phyloP scores from a whole-genome alignment of 202 grass and related monocot species.

The Setaria italica region DNA sequence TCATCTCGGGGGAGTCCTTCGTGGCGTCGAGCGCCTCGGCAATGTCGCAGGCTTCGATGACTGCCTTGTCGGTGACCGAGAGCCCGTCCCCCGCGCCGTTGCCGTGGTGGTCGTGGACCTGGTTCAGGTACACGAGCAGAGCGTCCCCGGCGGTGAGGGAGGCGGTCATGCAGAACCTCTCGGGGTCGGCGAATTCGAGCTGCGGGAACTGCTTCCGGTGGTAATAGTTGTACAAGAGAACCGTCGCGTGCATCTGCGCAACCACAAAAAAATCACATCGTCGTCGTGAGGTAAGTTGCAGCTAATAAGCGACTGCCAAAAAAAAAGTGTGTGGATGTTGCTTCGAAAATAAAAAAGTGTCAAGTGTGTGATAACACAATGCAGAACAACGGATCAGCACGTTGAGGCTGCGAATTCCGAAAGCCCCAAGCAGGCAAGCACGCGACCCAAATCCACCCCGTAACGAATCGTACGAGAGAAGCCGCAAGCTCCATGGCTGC shows the following conservation, averaged over 20 bases:
- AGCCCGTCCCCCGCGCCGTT: not conserved
- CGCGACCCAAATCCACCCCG: not conserved
- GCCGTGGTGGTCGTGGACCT: slow-evolving; percentile 46
- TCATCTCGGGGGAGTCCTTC: slow-evolving; percentile 32
- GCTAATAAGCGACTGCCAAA: not conserved
- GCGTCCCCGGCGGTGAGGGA: slow-evolving; percentile 35
- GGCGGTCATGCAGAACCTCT: slow-evolving; percentile 48
- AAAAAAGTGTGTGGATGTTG: not conserved
- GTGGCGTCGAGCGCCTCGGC: slow-evolving; percentile 45
- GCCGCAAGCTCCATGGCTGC: too few relatives aligned
- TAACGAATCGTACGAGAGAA: too few relatives aligned
- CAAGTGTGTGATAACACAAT: not conserved
- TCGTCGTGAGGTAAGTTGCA: not conserved
- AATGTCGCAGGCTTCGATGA: slow-evolving; percentile 56
- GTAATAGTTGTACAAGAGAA: slow-evolving; percentile 80
- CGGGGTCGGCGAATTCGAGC: slow-evolving; percentile 49
- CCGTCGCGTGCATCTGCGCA: slow-evolving; percentile 65
- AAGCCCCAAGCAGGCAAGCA: not conserved
- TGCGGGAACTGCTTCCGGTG: slow-evolving; percentile 61
- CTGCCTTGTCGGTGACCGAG: slow-evolving; percentile 52
- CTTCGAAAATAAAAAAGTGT: too few relatives aligned
- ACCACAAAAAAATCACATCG: not conserved
- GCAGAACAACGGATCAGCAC: not conserved
- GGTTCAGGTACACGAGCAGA: slow-evolving; percentile 50
- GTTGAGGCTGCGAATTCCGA: not conserved